Evolutionary conservation across 2,329 filamentous ascomycete species (phyloP).

Genomic region (Colletotrichum sp.): DNA sequence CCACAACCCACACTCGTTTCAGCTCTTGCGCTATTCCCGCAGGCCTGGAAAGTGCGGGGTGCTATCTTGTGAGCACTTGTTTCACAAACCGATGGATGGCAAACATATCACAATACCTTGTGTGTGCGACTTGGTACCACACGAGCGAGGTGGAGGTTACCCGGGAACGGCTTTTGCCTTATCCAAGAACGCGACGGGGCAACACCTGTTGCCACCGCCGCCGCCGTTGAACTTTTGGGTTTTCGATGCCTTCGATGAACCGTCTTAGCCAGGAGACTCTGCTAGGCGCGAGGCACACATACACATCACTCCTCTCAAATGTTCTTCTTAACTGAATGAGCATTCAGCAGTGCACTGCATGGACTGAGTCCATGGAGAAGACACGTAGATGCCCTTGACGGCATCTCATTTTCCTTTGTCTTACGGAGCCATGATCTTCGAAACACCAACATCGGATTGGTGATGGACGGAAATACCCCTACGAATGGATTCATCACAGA

Average conservation of each 20-base stretch:
- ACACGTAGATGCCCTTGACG: background rate
- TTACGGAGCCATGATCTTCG: background rate
- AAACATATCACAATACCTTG: background rate
- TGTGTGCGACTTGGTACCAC: background rate
- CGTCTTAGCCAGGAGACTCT: background rate
- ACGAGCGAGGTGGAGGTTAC: background rate
- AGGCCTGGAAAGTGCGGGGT: constrained; percentile 5
- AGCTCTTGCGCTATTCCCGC: constrained; percentile 15
- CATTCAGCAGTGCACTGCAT: background rate
- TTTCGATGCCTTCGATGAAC: background rate
- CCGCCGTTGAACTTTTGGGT: background rate
- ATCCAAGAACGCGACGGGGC: background rate
- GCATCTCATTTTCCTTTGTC: background rate
- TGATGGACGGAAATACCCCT: constrained; percentile 15
- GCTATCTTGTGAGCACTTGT: background rate
- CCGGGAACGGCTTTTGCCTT: background rate
- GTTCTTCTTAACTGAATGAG: background rate
- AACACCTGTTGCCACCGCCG: background rate
- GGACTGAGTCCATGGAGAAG: background rate
- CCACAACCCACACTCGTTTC: background rate
- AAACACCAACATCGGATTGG: constrained; percentile 2
- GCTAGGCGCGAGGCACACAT: background rate
- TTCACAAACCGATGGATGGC: background rate
- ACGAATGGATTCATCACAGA: background rate
- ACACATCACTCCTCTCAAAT: background rate